Evolutionary conservation across 179 eudicot genomes (phyloP), one percentile per base, ranked within the genome.

Genomic region (Silene coronaria): DNA sequence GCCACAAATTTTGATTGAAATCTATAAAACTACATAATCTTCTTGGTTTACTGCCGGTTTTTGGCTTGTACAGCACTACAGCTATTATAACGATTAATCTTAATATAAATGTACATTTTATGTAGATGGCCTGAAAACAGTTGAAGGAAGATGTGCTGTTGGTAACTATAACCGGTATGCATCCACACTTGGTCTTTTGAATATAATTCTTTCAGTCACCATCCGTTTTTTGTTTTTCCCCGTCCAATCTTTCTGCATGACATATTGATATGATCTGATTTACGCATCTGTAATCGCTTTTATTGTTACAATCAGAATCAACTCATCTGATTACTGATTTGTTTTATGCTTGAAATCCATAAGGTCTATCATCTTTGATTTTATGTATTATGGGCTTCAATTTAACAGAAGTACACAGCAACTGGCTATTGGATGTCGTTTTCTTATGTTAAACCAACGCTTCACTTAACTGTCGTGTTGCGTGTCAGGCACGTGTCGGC

Each of bases 141-240:
- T 86, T 83, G 97, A 94, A 88, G 98, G 98, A 78, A 89, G 98
- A 81, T 94, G 96, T 79, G 96, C 97, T 34, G 83, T 81, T 76
- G 98, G 97, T 46, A 83, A 89, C 81, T 93, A 90, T 83, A 89
- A 85, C 72, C 82, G 85, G 98, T 93, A 83, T 38, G 75, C 32
- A 38, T 27, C 67, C 59, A 58, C 68, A 10, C 34, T 5, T 64
- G 45, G 48, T 71, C 17, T 42, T 27, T 70, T 63, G 17, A 48
- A 10, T 64, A 36, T 75, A 28, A 30, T 5, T 26, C 3, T 42
- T 23, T 16, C 21, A 10, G 10, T 30, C 17, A 4, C 17, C 32
- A n/a, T 36, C 16, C 9, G 2, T 38, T 38, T 26, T 67, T 55
- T 8, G 19, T 27, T 38, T 28, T 55, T 11, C 16, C 26, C 17